Percentiles rank a stretch among this genome's conserved stretches.
These are phyloP conservation scores for Solanum appendiculatum DNA, from an alignment of 257 asterid species.

Conservation along the genomic window DNA sequence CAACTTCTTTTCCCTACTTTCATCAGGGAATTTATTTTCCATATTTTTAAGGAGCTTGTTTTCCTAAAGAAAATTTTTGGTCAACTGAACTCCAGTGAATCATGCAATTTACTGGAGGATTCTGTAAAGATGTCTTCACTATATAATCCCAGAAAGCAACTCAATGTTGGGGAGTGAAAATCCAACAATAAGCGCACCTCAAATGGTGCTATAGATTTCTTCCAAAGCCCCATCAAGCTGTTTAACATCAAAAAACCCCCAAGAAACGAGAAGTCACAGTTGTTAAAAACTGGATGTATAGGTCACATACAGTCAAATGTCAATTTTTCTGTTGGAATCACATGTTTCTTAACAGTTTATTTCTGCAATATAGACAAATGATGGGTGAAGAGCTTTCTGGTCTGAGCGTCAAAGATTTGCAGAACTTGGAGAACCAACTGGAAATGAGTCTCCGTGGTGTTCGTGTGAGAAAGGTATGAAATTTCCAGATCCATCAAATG, in stretches of 20 bases:
- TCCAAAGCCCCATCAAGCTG: not conserved
- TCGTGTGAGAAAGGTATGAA: constrained; percentile 53
- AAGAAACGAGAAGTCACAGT: not conserved
- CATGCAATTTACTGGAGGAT: not conserved
- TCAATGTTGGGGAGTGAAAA: not conserved
- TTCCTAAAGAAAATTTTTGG: not conserved
- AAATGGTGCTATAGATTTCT: not conserved
- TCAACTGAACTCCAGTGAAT: not conserved
- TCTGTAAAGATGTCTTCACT: not conserved
- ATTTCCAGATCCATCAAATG: not conserved
- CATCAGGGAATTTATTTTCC: not conserved
- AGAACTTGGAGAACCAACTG: constrained; percentile 55
- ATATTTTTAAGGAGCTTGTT: not conserved
- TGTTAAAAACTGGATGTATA: not conserved
- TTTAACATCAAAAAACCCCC: not conserved
- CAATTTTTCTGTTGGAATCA: not conserved
- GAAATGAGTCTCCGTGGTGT: constrained; percentile 56
- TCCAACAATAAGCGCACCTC: not conserved
- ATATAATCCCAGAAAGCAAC: not conserved
- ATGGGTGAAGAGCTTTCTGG: constrained; percentile 70
- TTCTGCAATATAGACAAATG: constrained; percentile 36
- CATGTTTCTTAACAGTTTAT: not conserved
- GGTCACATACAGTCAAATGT: not conserved
- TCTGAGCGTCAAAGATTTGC: constrained; percentile 47
- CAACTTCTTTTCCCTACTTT: not conserved